Evolutionary conservation across 177 flowering plant species (phyloP).

Genomic region (Vitis hybrid): DNA sequence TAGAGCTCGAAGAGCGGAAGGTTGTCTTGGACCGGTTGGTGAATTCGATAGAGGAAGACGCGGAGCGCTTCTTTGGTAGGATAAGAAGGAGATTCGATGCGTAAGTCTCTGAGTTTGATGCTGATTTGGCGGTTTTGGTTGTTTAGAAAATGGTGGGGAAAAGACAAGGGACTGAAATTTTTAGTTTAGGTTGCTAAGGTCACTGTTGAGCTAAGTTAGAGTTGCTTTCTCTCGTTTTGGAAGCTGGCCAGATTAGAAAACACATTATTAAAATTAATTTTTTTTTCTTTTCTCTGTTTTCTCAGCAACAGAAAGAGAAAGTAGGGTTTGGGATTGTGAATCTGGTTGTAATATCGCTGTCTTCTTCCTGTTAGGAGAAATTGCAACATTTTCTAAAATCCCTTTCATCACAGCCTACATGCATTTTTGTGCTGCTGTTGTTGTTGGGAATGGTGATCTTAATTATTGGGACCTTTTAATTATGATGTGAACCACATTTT

Average conservation of each 20-base stretch:
- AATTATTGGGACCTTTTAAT: too few relatives aligned
- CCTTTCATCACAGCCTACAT: too few relatives aligned
- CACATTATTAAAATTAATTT: too few relatives aligned
- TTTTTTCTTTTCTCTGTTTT: too few relatives aligned
- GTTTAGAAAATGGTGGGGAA: neutral
- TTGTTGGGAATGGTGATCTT: too few relatives aligned
- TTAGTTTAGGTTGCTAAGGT: neutral
- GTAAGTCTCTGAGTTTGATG: slow-evolving; percentile 32
- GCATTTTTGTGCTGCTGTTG: too few relatives aligned
- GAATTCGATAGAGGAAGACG: slow-evolving; percentile 54
- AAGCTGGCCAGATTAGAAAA: neutral
- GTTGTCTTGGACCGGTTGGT: slow-evolving; percentile 70
- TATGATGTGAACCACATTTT: too few relatives aligned
- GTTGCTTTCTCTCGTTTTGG: neutral
- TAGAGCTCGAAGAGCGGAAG: slow-evolving; percentile 53
- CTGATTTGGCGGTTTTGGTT: neutral
- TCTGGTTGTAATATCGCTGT: too few relatives aligned
- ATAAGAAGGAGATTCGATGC: slow-evolving; percentile 80
- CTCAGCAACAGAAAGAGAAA: too few relatives aligned
- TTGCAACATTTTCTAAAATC: too few relatives aligned
- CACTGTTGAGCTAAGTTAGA: neutral
- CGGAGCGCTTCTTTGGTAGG: slow-evolving; percentile 57
- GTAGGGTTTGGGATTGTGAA: too few relatives aligned
- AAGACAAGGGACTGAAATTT: neutral
- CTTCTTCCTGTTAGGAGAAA: too few relatives aligned